Conservation (phyloP, 305 asterid genomes). For the Rubia peregrina region DNA sequence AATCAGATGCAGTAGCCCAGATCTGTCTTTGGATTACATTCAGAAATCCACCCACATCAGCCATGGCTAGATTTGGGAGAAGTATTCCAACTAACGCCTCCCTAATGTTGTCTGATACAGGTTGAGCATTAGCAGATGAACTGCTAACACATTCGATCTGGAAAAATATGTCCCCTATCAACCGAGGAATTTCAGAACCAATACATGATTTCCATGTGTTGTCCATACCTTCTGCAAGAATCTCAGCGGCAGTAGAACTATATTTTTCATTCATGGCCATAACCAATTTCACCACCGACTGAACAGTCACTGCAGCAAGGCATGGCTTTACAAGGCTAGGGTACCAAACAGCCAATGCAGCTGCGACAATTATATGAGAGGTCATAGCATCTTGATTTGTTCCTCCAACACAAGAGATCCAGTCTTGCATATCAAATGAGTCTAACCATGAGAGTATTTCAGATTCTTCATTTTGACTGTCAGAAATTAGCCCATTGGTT, state of each 20-base stretch:
- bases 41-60: constrained; percentile 75
- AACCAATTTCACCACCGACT: constrained; percentile 72
- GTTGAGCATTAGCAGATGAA: constrained; percentile 40
- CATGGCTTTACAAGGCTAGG: constrained; percentile 78
- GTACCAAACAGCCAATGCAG: constrained; percentile 96
- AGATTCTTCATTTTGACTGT: constrained; percentile 44
- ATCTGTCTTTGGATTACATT: constrained; percentile 85
- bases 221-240: constrained; percentile 98
- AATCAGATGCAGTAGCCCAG: constrained; percentile 99
- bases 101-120: constrained; percentile 45
- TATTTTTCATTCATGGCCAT: constrained; percentile 87
- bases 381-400: constrained; percentile 96
- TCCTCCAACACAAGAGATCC: constrained; percentile 93
- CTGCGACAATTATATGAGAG: constrained; percentile 89
- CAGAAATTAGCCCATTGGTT: constrained; percentile 23
- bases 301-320: constrained; percentile 59
- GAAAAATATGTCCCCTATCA: constrained; percentile 82
- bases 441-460: constrained; percentile 81
- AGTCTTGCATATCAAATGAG: constrained; percentile 80
- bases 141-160: constrained; percentile 94
- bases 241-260: constrained; percentile 87
- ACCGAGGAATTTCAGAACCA: constrained; percentile 69
- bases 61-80: constrained; percentile 94
- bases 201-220: constrained; percentile 81
- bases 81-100: constrained; percentile 76